Base-by-base conservation (phyloP, 2,329 filamentous ascomycete genomes). In the Colletotrichum spinosum region DNA sequence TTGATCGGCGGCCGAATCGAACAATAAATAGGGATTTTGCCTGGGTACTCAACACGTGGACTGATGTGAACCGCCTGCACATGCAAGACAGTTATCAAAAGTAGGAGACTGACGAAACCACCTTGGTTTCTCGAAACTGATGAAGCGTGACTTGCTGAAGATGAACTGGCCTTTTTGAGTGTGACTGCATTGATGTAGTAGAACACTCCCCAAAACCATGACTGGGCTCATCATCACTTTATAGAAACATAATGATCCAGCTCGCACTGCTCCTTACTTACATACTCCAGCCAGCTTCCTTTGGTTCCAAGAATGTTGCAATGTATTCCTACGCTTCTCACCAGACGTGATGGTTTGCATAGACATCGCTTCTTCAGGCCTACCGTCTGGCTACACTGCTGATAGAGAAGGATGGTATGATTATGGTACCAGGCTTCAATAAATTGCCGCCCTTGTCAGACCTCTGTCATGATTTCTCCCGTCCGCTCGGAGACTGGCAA, bases 381-480 rank as follows among this genome's bases (percentile, higher is more conserved):
- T 25, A 25, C 25, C 4, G 25, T 25, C 25, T 25, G 25, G 25
- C 25, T 5, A 25, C 25, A 25, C 25, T 25, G 25, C 25, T n/a
- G 11, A 35, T 38, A 42, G 25, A 13, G 35, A 42, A 3, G 49
- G 54, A 64, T 64, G 57, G 54, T 57, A 66, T 59, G 54, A 55
- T 55, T 51, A 17, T 8, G 34, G 46, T 54, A 42, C 44, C 56
- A 57, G 60, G 53, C 56, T 64, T 65, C 56, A 69, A 69, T 72
- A 67, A 68, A 69, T 70, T 67, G 51, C 67, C 67, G 70, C 70
- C 70, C 70, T 66, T 68, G 70, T 70, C 63, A 68, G 63, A 72
- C 69, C 63, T 35, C 37, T 51, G 25, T 44, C 63, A 17, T 33
- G 38, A 48, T 51, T 38, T 15, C 17, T 38, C 48, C 42, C 34